A percentile compares a stretch with the other conserved stretches of the same genome.
Conservation (phyloP, 768 basidiomycete species). For the Pleurotus djamor region DNA sequence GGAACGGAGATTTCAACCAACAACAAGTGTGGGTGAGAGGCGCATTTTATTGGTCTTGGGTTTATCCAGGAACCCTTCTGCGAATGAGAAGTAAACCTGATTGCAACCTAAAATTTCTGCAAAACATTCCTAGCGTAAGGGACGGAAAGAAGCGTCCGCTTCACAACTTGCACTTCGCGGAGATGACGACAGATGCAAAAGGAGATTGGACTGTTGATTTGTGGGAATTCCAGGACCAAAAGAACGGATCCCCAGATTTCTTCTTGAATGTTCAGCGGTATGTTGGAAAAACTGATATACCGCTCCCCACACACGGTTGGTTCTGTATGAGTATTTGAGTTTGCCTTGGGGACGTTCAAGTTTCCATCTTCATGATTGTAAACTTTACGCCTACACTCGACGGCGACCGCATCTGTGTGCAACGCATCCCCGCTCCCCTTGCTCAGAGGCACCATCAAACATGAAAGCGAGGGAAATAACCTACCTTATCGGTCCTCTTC, state of each 20-base stretch:
- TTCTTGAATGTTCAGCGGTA: background rate
- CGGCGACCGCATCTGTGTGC: background rate
- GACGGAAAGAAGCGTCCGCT: constrained; percentile 6
- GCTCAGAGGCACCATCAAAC: constrained; percentile 1
- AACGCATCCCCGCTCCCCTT: background rate
- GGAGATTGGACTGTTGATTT: constrained; percentile 5
- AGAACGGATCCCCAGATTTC: background rate
- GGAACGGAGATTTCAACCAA: constrained; percentile 13
- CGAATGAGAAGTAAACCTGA: constrained; percentile 6
- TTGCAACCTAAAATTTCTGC: constrained; percentile 5
- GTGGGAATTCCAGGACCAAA: constrained; percentile 1
- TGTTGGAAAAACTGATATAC: background rate
- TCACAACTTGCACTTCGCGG: constrained; percentile 2
- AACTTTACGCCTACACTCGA: no score
- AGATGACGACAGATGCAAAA: constrained; percentile 7
- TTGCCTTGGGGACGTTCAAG: background rate
- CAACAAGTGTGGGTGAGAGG: background rate
- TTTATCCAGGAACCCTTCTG: constrained; percentile 5
- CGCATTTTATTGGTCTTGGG: constrained; percentile 4
- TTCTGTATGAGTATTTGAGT: background rate
- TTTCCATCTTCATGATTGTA: background rate
- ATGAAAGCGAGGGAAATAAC: background rate
- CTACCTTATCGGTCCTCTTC: background rate
- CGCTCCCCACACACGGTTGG: background rate
- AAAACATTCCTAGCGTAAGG: constrained; percentile 9